A percentile compares a stretch with the other conserved stretches of the same genome.
Conservation (phyloP, 257 asterid genomes). For the Gentiana macrophylla region DNA sequence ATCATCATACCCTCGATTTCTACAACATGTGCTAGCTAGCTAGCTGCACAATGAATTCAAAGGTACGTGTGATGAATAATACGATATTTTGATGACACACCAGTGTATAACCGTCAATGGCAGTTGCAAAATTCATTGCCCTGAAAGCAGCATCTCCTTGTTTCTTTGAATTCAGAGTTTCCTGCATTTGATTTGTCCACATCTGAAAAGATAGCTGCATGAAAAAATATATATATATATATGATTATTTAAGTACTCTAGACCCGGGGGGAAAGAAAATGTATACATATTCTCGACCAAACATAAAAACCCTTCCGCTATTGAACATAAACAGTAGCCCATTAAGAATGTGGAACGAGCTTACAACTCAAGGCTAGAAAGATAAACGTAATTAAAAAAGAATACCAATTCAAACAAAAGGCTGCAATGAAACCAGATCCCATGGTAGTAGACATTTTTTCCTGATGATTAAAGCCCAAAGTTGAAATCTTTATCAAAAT, state of each 20-base stretch:
- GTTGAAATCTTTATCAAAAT: background rate
- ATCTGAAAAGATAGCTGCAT: conserved; percentile 90
- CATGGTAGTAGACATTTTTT: no score
- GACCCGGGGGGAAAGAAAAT: no score
- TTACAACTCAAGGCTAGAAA: no score
- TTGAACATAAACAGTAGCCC: background rate
- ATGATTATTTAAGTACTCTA: no score
- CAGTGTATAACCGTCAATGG: conserved; percentile 77
- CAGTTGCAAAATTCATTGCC: conserved; percentile 67
- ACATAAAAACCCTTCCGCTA: background rate
- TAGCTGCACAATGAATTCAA: no score
- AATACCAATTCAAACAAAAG: no score
- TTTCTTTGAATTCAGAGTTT: conserved; percentile 73
- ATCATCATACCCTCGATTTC: no score
- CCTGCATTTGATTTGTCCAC: conserved; percentile 99
- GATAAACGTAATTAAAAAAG: no score
- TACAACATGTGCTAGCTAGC: no score
- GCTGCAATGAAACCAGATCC: no score
- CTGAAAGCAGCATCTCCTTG: conserved; percentile 94
- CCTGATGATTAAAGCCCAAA: background rate
- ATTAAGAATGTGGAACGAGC: no score
- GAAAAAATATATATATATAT: background rate
- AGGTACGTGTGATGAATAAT: background rate
- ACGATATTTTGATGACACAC: conserved; percentile 16
- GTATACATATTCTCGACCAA: background rate